A percentile compares a stretch with the other conserved stretches of the same genome.
Evolutionary conservation across 2,329 filamentous ascomycete species (phyloP).

Genomic region (Orbilia quercus): DNA sequence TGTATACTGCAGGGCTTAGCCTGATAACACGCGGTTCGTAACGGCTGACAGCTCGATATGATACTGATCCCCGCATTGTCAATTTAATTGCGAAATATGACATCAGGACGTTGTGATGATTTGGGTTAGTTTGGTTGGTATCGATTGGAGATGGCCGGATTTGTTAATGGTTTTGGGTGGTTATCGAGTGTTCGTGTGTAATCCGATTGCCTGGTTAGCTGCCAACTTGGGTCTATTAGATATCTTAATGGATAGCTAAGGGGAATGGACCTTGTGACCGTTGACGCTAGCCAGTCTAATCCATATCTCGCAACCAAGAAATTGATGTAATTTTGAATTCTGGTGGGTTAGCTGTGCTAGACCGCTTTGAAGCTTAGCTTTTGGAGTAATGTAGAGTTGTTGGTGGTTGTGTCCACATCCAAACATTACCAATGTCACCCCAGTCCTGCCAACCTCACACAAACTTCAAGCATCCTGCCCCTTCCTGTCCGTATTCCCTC

Average conservation of each 20-base stretch:
- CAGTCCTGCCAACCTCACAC: constrained; percentile 18
- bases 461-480: constrained; percentile 15
- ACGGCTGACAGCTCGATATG: background rate
- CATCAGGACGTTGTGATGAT: background rate
- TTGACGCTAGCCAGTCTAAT: background rate
- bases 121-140: background rate
- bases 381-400: no score
- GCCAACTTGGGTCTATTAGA: no score
- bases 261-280: background rate
- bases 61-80: background rate
- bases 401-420: constrained; percentile 6
- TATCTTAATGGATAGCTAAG: background rate
- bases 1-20: constrained; percentile 7
- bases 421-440: constrained; percentile 15
- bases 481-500: constrained; percentile 4
- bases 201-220: background rate
- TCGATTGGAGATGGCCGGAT: background rate
- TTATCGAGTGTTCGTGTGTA: background rate
- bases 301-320: background rate
- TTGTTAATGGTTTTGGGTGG: background rate
- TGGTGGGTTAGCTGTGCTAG: no score
- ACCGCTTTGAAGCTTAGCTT: no score
- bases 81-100: constrained; percentile 9
- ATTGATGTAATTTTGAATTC: background rate
- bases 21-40: background rate